Evolutionary conservation across 345 rosid species (phyloP), one percentile per base, ranked within the genome.

Genomic region (Mallotus nudiflorus): DNA sequence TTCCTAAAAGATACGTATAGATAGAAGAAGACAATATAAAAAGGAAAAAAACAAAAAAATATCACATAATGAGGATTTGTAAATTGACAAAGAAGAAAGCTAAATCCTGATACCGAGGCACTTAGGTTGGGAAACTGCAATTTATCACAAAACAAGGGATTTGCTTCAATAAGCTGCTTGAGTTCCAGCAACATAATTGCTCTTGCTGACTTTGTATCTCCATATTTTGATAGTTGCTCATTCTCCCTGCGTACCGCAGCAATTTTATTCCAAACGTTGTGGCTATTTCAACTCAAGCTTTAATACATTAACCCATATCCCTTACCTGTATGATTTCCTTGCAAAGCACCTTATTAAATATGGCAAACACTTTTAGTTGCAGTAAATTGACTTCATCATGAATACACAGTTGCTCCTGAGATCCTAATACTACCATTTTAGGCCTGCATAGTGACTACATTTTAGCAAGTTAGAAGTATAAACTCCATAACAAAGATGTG

Each of bases 121-220:
- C n/a, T n/a, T n/a, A 92, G 99, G 67, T 82, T 89, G 48, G 99
- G 99, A 73, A 95, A 95, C 82, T 88, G 97, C 77, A 95, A 78
- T 79, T 95, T 95, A 74, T 95, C 99, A 49, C 97, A 96, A 77
- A 95, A 95, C 50, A 95, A 70, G 0, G 99, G 99, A 77, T 95
- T 95, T 49, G 99, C 99, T 83, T 95, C 99, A 51, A 95, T 90
- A 78, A 95, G 92, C 84, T 95, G 92, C 85, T 95, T 95, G 60
- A 95, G 97, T 84, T 95, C 99, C 61, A 89, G 91, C 82, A 92
- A 79, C 99, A 95, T 92, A 59, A 92, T 95, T 61, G 97, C 87
- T 80, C 99, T 85, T 0, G 99, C 99, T 13, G 99, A 90, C 82
- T 95, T 95, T 2, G 97, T 95, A 74, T 95, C 99, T 58, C 99